Evolutionary conservation across 352 stramenopile genomes (phyloP), one percentile per base, ranked within the genome.

Genomic region (Globisporangium iwayamae): DNA sequence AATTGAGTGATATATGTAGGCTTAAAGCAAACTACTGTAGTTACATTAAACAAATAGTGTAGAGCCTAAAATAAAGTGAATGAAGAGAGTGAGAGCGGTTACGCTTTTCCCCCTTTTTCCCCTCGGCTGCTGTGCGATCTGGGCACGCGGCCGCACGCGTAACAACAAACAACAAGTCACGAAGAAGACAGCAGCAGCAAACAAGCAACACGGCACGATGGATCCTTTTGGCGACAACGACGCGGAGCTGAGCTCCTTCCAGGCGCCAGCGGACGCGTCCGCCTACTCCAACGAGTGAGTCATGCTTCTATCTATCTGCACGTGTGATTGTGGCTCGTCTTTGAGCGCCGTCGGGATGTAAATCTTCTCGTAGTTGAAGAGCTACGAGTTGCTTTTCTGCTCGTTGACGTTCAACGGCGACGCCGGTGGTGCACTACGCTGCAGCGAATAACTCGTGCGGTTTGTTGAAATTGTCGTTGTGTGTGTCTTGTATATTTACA

Each of bases 211-310:
- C 14, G 34, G 25, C 25, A 60, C 16, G 38, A 91, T 89, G 82
- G 78, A 91, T 65, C 79, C 82, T 28, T 91, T 91, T 59, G 78
- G 76, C 71, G 78, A 85, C 61, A 68, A 59, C 54, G 69, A 67
- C 28, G 52, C 67, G 25, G 80, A 88, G 30, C 66, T 91, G 43
- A 80, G 67, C 66, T 80, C 77, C 69, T 91, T 89, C 75, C 78
- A 79, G 69, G 66, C 82, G 51, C 78, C 80, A 28, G 58, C 56
- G 7, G 79, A 88, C 50, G 70, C 74, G 57, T 68, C 69, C 30
- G 59, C 64, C 43, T 72, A 68, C 62, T 74, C 74, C 20, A 73
- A 77, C 71, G 79, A 89, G 82, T 89, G 46, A 59, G 81, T 83
- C 1, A n/a, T 47, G 1, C 45, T 25, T 50, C 16, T 43, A 22